Evolutionary conservation across 2,329 filamentous ascomycete genomes (phyloP).

Genomic region (Macrophomina tecta): DNA sequence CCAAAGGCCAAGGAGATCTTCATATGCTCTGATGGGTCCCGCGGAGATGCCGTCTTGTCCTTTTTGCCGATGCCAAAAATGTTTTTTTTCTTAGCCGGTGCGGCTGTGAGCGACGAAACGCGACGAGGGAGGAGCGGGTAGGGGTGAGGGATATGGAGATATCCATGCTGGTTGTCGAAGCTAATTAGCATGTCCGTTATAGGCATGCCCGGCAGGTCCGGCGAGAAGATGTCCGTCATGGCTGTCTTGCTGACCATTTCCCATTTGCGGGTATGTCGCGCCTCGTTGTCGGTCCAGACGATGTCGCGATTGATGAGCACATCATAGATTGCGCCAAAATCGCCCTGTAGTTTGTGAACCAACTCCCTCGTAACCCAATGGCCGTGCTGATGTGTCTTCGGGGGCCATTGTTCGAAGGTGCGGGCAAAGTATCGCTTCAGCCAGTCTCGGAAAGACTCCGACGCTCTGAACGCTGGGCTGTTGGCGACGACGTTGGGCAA

Average conservation of each 20-base stretch:
- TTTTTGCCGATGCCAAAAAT: conserved; percentile 44
- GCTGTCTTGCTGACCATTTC: conserved; percentile 56
- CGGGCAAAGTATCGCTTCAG: conserved; percentile 63
- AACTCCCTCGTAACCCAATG: conserved; percentile 67
- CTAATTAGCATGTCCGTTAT: conserved; percentile 70
- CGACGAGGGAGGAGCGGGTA: conserved; percentile 66
- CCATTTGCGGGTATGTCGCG: conserved; percentile 67
- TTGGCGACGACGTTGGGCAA: conserved; percentile 39
- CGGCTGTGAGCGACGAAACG: conserved; percentile 33
- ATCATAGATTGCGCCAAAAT: conserved; percentile 73
- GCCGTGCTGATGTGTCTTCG: conserved; percentile 41
- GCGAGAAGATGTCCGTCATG: conserved; percentile 44
- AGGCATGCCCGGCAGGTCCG: conserved; percentile 60
- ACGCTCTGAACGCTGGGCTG: conserved; percentile 58
- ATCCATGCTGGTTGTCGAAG: conserved; percentile 67
- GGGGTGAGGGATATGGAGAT: conserved; percentile 61
- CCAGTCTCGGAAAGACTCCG: conserved; percentile 67
- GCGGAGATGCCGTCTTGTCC: conserved; percentile 40
- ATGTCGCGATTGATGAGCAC: conserved; percentile 73
- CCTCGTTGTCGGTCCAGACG: conserved; percentile 68
- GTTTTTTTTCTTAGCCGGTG: conserved; percentile 42
- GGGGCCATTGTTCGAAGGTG: conserved; percentile 68
- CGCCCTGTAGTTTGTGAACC: conserved; percentile 63
- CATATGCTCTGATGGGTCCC: conserved; percentile 47
- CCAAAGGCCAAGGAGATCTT: conserved; percentile 48